Evolutionary conservation across 306 rosid genomes (phyloP), one percentile per base, ranked within the genome.

Genomic region (Luffa acutangula): DNA sequence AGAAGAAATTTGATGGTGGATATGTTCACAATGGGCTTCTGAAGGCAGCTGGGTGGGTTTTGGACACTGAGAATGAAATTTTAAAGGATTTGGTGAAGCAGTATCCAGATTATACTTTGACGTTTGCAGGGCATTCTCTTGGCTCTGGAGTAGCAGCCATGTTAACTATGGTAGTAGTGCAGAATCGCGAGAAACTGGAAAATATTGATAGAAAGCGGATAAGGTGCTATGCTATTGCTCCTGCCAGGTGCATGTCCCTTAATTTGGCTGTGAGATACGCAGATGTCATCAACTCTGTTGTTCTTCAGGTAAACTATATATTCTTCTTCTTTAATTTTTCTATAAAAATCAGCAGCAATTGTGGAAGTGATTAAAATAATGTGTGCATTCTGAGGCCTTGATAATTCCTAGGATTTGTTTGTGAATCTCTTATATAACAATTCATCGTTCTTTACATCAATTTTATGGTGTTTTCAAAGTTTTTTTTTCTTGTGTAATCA

Each of bases 1-100:
- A 92, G 91, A 90, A 8, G 83, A 94, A 94, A 73, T 85, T 92
- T 83, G 98, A 92, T 84, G 96, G 96, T 6, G 98, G 98, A 10
- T 94, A 94, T 87, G 98, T 94, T 85, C 98, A 94, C 85, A 94
- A 94, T 80, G 98, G 98, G 77, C 89, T 94, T 49, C 81, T 92
- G 87, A 90, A 92, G 78, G 91, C 97, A 62, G 97, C 98, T 33
- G 89, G 77, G 42, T 86, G 86, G 89, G 89, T 94, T 67, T 85
- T 92, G 91, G 93, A 92, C 53, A 83, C 86, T 36, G 97, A 92
- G 85, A 80, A 87, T 76, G 85, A 88, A 36, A 66, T 78, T 73
- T 84, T 94, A 87, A 90, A 71, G 90, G 87, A 88, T 48, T 85
- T 94, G 87, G 80, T 89, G 53, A 83, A 59, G 82, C 85, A 79